phyloP scores from a whole-genome alignment of 1,284 basidiomycete genomes.

The Tilletiaria anomala region DNA sequence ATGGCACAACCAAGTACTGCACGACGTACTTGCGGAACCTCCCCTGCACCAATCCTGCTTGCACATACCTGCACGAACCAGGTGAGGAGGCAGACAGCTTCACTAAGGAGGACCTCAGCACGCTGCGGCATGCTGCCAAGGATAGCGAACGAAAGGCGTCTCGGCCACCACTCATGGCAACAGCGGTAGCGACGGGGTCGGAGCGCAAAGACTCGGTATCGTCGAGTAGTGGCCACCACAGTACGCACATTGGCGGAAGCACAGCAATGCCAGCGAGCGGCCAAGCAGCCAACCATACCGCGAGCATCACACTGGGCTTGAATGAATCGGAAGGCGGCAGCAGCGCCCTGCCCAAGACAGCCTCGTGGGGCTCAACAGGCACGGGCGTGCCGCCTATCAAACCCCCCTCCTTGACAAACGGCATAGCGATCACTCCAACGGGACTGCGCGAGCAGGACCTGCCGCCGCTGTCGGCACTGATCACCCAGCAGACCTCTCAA shows the following conservation, averaged over 20 bases:
- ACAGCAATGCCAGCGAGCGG: background rate
- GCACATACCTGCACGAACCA: slow-evolving; percentile 93
- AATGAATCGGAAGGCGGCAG: background rate
- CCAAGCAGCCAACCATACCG: background rate
- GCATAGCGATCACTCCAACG: background rate
- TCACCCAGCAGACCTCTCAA: background rate
- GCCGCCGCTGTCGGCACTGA: background rate
- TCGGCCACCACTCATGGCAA: too few species aligned
- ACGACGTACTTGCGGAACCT: slow-evolving; percentile 81
- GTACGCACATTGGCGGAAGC: background rate
- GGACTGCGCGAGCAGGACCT: background rate
- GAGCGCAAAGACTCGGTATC: background rate
- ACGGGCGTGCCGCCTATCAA: background rate
- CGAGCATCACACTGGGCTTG: background rate
- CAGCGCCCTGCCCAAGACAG: background rate
- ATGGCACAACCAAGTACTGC: slow-evolving; percentile 96
- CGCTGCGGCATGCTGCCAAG: slow-evolving; percentile 1
- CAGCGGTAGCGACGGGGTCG: background rate
- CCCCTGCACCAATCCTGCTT: slow-evolving; percentile 71
- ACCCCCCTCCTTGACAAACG: background rate
- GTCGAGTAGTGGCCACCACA: background rate
- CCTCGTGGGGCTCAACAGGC: background rate
- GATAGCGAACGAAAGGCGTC: too few species aligned
- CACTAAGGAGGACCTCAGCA: slow-evolving; percentile 37
- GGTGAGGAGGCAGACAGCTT: slow-evolving; percentile 93